phyloP scores from a whole-genome alignment of 169 alveolate genomes.

The Plasmodium knowlesi region DNA sequence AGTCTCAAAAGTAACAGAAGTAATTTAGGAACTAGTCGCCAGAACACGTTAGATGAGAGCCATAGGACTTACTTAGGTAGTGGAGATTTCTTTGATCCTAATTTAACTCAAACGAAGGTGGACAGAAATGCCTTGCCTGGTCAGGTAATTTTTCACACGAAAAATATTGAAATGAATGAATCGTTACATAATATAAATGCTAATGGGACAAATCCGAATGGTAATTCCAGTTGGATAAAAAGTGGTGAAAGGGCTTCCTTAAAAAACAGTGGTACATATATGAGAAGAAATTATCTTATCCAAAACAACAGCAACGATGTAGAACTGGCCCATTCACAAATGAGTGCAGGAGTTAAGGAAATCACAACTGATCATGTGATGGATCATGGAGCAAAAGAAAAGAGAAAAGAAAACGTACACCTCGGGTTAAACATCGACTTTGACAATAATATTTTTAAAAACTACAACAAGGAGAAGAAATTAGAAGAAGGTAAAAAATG shows the following conservation, averaged over 20 bases:
- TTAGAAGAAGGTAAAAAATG: constrained; percentile 1
- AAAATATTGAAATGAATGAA: neutral
- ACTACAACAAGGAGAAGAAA: constrained; percentile 13
- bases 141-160: neutral
- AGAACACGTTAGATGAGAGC: neutral
- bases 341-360: neutral
- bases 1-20: constrained; percentile 6
- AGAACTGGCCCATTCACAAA: neutral
- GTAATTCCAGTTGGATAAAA: constrained; percentile 1
- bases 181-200: neutral
- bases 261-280: neutral
- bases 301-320: neutral
- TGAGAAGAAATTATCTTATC: neutral
- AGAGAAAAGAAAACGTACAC: neutral
- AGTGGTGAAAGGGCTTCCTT: neutral
- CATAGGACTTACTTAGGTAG: constrained; percentile 3
- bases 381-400: neutral
- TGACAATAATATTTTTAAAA: constrained; percentile 43
- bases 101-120: neutral
- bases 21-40: constrained; percentile 1
- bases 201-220: neutral
- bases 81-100: constrained; percentile 18
- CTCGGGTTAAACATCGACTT: neutral
- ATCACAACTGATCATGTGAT: neutral
- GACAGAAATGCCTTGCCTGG: neutral